These are phyloP conservation scores for Lepidium africanum DNA, from an alignment of 345 rosid species.

Conservation along the genomic window DNA sequence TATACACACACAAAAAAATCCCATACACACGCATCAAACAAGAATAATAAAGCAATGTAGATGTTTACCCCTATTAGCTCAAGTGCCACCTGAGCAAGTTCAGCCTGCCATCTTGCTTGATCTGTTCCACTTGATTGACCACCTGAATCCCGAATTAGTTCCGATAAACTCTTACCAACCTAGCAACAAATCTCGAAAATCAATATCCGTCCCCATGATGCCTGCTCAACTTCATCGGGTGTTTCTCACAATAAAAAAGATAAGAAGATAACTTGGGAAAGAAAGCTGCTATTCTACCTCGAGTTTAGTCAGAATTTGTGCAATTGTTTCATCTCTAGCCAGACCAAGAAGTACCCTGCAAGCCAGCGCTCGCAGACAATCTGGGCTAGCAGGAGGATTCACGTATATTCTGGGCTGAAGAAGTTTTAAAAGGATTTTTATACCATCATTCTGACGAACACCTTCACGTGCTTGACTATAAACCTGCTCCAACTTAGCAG, in stretches of 20 bases:
- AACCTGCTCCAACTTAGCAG: conserved; percentile 94
- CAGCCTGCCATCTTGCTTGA: conserved; percentile 93
- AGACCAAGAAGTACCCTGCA: conserved; percentile 96
- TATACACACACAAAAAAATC: neutral
- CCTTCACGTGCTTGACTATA: conserved; percentile 94
- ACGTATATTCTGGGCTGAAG: conserved; percentile 86
- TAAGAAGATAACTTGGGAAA: neutral
- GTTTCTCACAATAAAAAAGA: neutral
- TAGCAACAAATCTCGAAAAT: conserved; percentile 24
- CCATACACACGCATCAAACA: neutral
- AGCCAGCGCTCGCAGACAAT: conserved; percentile 90
- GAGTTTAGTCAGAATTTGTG: conserved; percentile 95
- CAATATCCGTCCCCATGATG: neutral
- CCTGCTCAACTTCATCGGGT: conserved; percentile 10
- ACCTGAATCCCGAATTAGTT: conserved; percentile 88
- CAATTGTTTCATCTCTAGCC: conserved; percentile 95
- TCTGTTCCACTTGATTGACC: conserved; percentile 72
- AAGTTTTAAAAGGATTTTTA: conserved; percentile 91
- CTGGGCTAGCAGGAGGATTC: conserved; percentile 76
- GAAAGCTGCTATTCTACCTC: conserved; percentile 44
- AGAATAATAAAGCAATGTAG: neutral
- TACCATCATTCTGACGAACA: conserved; percentile 95
- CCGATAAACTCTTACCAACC: conserved; percentile 97
- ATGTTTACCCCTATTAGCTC: conserved; percentile 82
- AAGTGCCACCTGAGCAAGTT: conserved; percentile 90